These are phyloP conservation scores for Tylopilus orsonianus DNA, from an alignment of 1,284 basidiomycete genomes.

Conservation along the genomic window DNA sequence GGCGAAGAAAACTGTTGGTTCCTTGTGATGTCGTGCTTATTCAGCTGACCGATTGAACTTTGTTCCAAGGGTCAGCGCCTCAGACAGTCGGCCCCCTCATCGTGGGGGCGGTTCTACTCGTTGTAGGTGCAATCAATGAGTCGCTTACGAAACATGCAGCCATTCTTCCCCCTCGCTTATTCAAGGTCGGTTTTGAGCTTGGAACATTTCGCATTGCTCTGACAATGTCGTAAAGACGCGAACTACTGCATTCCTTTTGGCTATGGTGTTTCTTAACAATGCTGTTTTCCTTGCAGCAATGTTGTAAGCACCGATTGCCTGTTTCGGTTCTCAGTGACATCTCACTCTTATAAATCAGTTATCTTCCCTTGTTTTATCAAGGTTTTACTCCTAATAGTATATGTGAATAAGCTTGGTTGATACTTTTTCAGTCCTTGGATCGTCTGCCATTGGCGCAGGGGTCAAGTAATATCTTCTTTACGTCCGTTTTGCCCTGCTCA, in stretches of 20 bases:
- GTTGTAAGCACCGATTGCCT: slow-evolving; percentile 15
- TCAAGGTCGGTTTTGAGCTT: slow-evolving; percentile 49
- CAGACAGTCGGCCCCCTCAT: slow-evolving; percentile 70
- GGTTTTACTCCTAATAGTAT: slow-evolving; percentile 3
- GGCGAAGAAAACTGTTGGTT: slow-evolving; percentile 64
- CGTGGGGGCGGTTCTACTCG: slow-evolving; percentile 60
- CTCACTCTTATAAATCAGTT: slow-evolving; percentile 17
- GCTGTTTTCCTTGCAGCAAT: slow-evolving; percentile 56
- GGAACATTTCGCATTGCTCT: neutral
- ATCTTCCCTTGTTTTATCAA: slow-evolving; percentile 26
- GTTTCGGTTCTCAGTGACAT: slow-evolving; percentile 1
- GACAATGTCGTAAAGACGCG: slow-evolving; percentile 49
- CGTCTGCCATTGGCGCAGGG: slow-evolving; percentile 16
- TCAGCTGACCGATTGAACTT: neutral
- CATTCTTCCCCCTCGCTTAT: slow-evolving; percentile 79
- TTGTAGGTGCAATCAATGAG: slow-evolving; percentile 65
- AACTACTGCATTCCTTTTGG: slow-evolving; percentile 66
- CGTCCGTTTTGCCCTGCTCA: neutral
- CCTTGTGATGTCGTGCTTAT: neutral
- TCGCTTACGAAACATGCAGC: slow-evolving; percentile 70
- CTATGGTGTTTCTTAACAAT: slow-evolving; percentile 64
- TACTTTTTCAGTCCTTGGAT: slow-evolving; percentile 8
- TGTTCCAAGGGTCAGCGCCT: slow-evolving; percentile 35
- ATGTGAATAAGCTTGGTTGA: neutral
- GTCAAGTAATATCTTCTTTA: slow-evolving; percentile 9